These are phyloP conservation scores for Macaranga tanarius DNA, from an alignment of 441 rosid genomes.

Conservation along the genomic window DNA sequence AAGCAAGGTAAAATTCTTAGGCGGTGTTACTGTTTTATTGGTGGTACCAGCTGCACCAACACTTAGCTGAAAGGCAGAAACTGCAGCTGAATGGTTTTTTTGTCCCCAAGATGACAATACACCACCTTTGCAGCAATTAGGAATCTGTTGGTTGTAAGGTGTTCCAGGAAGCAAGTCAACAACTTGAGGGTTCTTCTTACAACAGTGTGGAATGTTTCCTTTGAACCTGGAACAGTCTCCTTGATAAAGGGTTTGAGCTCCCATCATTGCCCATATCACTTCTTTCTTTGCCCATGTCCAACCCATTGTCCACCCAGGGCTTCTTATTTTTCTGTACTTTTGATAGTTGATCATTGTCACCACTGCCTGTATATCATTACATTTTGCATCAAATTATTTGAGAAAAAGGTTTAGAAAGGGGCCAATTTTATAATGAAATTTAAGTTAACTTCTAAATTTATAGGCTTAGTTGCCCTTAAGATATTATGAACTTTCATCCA, in stretches of 20 bases:
- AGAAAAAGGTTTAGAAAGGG: no score
- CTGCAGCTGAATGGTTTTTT: slow-evolving; percentile 55
- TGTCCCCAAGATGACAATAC: slow-evolving; percentile 50
- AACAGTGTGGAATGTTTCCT: slow-evolving; percentile 67
- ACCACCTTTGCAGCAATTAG: slow-evolving; percentile 76
- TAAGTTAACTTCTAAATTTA: no score
- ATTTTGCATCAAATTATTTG: no score
- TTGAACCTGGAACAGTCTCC: slow-evolving; percentile 87
- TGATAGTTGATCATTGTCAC: slow-evolving; percentile 68
- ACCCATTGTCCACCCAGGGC: slow-evolving; percentile 75
- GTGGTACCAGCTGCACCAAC: slow-evolving; percentile 69
- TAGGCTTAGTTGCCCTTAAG: no score
- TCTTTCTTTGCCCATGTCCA: slow-evolving; percentile 90
- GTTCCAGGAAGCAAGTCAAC: slow-evolving; percentile 71
- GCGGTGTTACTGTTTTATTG: slow-evolving; percentile 54
- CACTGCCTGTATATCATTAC: slow-evolving; percentile 41
- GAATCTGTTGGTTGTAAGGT: slow-evolving; percentile 51
- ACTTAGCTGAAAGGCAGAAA: slow-evolving; percentile 56
- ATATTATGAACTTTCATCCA: no score
- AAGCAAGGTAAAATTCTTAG: slow-evolving; percentile 54
- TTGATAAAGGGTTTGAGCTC: slow-evolving; percentile 77
- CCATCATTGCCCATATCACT: slow-evolving; percentile 74
- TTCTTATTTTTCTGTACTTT: slow-evolving; percentile 62
- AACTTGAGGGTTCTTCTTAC: slow-evolving; percentile 63
- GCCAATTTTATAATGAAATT: no score